Base-by-base conservation (phyloP, 441 rosid species). In the Sinapis alba region DNA sequence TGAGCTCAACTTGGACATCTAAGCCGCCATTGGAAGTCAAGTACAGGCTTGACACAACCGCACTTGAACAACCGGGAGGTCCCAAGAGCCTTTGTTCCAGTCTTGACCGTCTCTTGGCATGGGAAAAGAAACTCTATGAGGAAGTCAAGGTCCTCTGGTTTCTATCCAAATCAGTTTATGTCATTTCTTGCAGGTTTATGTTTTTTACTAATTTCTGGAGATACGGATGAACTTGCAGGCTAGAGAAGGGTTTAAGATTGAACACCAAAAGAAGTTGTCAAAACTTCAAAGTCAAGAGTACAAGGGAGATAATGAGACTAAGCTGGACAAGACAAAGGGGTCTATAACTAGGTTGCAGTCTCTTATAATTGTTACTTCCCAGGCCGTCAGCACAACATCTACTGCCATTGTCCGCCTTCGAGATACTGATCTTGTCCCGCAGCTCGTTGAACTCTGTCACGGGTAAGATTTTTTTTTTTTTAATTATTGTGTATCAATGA, bases 1-100 rank as follows among this genome's bases (percentile, higher is more conserved):
- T 94, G 82, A 92, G 97, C 89, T 90, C 99, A 11, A 92, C 85
- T 69, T 94, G 99, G 98, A 89, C 94, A 4, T 90, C 94, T 5
- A 94, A 92, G 75, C 98, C 98, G 20, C 98, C 99, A 0, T 77
- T 94, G 83, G 94, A 90, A 26, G 97, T 94, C 12, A 94, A 89
- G 73, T 94, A 94, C 79, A 81, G 84, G 79, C 83, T 94, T 4
- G 96, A 94, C 69, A 74, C 95, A 2, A 76, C 84, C 30, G 74
- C 88, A 3, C 78, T 94, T 13, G 85, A 75, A 59, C 87, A 82
- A 77, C 77, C 87, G 8, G 92, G 88, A 11, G 90, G 90, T 34
- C 82, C 84, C 0, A 90, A 79, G 83, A 90, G 99, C 68, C 97
- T 94, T 43, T 88, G 89, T 76, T 88, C 97, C 50, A 90, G 96